A percentile compares a stretch with the other conserved stretches of the same genome.
Evolutionary conservation across 768 basidiomycete genomes (phyloP).

Genomic region (Tulasnella sp.): DNA sequence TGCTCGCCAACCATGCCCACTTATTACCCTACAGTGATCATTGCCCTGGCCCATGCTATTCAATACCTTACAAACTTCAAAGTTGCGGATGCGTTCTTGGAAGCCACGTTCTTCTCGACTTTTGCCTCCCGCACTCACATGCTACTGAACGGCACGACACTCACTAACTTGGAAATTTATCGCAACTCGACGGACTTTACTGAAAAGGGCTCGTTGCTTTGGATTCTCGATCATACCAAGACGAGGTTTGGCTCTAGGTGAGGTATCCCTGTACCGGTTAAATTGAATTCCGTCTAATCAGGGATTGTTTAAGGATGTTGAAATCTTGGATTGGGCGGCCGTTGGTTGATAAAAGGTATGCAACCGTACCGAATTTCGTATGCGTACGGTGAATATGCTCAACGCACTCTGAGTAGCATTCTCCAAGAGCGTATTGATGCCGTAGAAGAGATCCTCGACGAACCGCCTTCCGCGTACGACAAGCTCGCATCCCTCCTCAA

Average conservation of each 20-base stretch:
- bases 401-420: constrained; percentile 37
- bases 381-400: neutral
- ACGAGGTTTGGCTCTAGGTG: constrained; percentile 80
- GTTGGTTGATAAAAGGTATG: constrained; percentile 60
- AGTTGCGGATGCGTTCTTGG: constrained; percentile 69
- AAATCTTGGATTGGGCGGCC: constrained; percentile 83
- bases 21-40: constrained; percentile 39
- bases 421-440: constrained; percentile 74
- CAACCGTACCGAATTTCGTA: neutral
- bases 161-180: constrained; percentile 88
- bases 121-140: constrained; percentile 76
- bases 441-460: constrained; percentile 65
- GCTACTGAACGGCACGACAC: constrained; percentile 81
- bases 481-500: constrained; percentile 61
- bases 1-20: neutral
- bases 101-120: constrained; percentile 66
- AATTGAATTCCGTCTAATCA: too few relatives aligned
- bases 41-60: constrained; percentile 67
- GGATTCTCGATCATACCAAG: constrained; percentile 77
- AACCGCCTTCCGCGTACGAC: constrained; percentile 53
- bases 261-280: neutral
- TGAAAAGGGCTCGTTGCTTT: constrained; percentile 67
- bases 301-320: too few relatives aligned
- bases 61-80: constrained; percentile 64
- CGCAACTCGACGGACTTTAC: constrained; percentile 78